phyloP scores from a whole-genome alignment of 768 basidiomycete genomes.

The Podaxis carcinomalis region DNA sequence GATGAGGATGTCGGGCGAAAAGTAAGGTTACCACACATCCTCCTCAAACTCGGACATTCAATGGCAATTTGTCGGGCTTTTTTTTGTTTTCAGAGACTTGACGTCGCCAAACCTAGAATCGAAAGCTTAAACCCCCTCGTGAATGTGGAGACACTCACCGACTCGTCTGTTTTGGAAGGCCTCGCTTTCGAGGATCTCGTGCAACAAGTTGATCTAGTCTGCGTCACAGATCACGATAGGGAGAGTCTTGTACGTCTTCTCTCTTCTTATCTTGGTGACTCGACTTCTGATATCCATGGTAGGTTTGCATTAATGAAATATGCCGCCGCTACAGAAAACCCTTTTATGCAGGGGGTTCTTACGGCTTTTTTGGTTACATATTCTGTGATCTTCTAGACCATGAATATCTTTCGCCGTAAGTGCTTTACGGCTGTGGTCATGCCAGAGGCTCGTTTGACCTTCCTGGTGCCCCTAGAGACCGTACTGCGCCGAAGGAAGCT shows the following conservation, averaged over 20 bases:
- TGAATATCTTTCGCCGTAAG: conserved; percentile 83
- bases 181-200: conserved; percentile 57
- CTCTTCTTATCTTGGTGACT: conserved; percentile 9
- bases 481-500: conserved; percentile 53
- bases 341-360: conserved; percentile 90
- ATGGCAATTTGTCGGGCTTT: conserved; percentile 35
- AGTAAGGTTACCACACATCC: conserved; percentile 40
- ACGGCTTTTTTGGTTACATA: conserved; percentile 89
- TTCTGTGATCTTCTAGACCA: conserved; percentile 91
- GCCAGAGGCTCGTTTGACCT: conserved; percentile 2
- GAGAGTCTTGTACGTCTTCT: conserved; percentile 59
- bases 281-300: conserved; percentile 13
- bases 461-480: conserved; percentile 43
- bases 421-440: conserved; percentile 11
- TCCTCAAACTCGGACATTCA: conserved; percentile 27
- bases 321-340: conserved; percentile 72
- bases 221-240: conserved; percentile 75
- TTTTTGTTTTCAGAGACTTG: conserved; percentile 59
- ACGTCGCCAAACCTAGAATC: conserved; percentile 80
- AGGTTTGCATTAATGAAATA: conserved; percentile 79
- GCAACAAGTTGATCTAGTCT: conserved; percentile 75
- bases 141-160: conserved; percentile 63
- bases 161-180: conserved; percentile 41
- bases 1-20: conserved; percentile 90
- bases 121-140: conserved; percentile 93